Evolutionary conservation across 345 rosid genomes (phyloP).

Genomic region (Erodium maritimum): DNA sequence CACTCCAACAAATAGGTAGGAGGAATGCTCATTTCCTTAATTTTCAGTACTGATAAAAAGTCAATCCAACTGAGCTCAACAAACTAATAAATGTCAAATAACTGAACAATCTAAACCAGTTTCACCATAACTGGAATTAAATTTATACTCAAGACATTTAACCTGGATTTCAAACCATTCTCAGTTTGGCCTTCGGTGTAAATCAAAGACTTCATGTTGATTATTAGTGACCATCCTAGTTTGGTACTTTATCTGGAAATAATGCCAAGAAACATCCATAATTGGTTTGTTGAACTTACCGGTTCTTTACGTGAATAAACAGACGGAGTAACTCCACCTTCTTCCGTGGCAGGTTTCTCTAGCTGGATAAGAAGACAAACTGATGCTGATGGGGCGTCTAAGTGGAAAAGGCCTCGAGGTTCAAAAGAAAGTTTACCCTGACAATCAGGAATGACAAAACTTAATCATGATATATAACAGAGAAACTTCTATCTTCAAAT

Average conservation of each 20-base stretch:
- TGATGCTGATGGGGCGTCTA: conserved; percentile 90
- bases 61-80: too few species aligned
- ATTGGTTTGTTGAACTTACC: conserved; percentile 41
- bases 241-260: not conserved
- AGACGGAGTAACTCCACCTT: conserved; percentile 79
- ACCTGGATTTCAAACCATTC: too few species aligned
- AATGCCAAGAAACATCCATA: conserved; percentile 2
- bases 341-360: conserved; percentile 93
- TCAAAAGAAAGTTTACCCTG: conserved; percentile 56
- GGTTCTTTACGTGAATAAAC: conserved; percentile 99
- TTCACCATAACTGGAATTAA: too few species aligned
- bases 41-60: too few species aligned
- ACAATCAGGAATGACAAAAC: conserved; percentile 6
- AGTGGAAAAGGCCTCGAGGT: conserved; percentile 71
- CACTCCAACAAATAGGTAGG: too few species aligned
- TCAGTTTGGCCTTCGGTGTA: too few species aligned
- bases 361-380: conserved; percentile 78
- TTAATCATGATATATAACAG: not conserved
- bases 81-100: too few species aligned
- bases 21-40: too few species aligned
- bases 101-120: too few species aligned
- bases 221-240: too few species aligned
- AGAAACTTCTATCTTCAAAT: not conserved
- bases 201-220: too few species aligned
- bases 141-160: too few species aligned